Evolutionary conservation across 192 early-diverging fungal genomes (phyloP).

Genomic region (Linnemannia hyalina): DNA sequence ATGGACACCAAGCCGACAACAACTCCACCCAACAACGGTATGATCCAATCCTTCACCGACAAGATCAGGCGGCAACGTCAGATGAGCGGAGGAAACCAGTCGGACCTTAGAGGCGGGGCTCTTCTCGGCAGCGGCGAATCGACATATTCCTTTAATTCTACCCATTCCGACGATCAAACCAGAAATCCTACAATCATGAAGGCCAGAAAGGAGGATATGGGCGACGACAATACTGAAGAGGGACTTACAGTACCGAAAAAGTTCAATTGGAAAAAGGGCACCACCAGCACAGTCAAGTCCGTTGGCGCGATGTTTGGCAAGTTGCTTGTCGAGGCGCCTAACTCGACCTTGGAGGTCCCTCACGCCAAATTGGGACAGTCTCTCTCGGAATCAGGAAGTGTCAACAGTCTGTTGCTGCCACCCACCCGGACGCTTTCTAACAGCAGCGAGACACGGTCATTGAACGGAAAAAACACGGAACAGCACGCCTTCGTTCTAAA

Average conservation of each 20-base stretch:
- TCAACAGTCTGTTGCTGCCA: neutral
- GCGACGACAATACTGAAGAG: neutral
- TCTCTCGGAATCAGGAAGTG: neutral
- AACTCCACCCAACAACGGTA: conserved; percentile 11
- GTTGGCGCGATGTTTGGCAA: conserved; percentile 44
- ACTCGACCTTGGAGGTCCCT: conserved; percentile 9
- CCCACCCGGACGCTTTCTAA: conserved; percentile 1
- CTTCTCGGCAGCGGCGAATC: conserved; percentile 6
- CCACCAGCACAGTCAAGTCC: conserved; percentile 43
- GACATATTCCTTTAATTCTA: conserved; percentile 5
- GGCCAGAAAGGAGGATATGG: conserved; percentile 38
- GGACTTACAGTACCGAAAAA: conserved; percentile 40
- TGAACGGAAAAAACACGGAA: neutral
- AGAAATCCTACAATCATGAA: neutral
- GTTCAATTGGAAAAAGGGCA: conserved; percentile 62
- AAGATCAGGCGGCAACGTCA: conserved; percentile 12
- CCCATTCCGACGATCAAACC: conserved; percentile 12
- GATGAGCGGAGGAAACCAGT: conserved; percentile 4
- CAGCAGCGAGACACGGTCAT: conserved; percentile 13
- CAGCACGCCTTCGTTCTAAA: conserved; percentile 16
- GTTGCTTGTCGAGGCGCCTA: conserved; percentile 3
- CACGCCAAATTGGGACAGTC: neutral
- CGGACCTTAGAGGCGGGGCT: neutral
- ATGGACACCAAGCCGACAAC: conserved; percentile 4
- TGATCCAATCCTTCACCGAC: conserved; percentile 16